Percentiles rank a stretch among this genome's conserved stretches.
These are phyloP conservation scores for Colletotrichum ledebouriae DNA, from an alignment of 2,329 filamentous ascomycete genomes.

Conservation along the genomic window DNA sequence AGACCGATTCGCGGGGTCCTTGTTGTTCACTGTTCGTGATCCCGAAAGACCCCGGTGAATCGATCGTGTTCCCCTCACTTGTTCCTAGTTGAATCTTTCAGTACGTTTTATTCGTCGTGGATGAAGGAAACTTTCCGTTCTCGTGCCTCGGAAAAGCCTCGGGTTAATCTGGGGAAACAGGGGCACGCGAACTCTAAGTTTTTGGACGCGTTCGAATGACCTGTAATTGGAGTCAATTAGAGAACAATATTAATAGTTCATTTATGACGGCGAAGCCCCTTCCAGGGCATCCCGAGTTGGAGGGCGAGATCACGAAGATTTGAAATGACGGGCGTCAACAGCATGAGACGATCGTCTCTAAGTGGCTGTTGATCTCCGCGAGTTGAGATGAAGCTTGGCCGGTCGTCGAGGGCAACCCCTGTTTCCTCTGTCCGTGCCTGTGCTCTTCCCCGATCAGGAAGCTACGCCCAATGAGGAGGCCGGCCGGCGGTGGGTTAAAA, in stretches of 20 bases:
- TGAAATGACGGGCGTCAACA: conserved; percentile 34
- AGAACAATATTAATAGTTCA: background rate
- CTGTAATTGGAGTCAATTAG: conserved; percentile 16
- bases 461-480: conserved; percentile 24
- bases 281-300: conserved; percentile 15
- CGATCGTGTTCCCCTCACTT: too few species aligned
- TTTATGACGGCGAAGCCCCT: background rate
- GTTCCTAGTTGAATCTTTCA: background rate
- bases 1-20: background rate
- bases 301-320: conserved; percentile 30
- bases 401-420: conserved; percentile 43
- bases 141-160: conserved; percentile 20
- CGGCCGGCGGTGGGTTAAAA: conserved; percentile 2
- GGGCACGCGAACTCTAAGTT: conserved; percentile 26
- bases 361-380: conserved; percentile 40
- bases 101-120: background rate
- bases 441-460: conserved; percentile 37
- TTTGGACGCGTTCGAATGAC: conserved; percentile 10
- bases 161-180: conserved; percentile 39
- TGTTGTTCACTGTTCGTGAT: background rate
- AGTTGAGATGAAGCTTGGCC: conserved; percentile 41
- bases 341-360: conserved; percentile 40
- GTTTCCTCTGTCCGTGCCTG: conserved; percentile 31
- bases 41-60: too few species aligned
- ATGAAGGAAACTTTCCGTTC: background rate